Evolutionary conservation across 108 stramenopile genomes (phyloP), one percentile per base, ranked within the genome.

Genomic region (Pinguiococcus pyrenoidosus): DNA sequence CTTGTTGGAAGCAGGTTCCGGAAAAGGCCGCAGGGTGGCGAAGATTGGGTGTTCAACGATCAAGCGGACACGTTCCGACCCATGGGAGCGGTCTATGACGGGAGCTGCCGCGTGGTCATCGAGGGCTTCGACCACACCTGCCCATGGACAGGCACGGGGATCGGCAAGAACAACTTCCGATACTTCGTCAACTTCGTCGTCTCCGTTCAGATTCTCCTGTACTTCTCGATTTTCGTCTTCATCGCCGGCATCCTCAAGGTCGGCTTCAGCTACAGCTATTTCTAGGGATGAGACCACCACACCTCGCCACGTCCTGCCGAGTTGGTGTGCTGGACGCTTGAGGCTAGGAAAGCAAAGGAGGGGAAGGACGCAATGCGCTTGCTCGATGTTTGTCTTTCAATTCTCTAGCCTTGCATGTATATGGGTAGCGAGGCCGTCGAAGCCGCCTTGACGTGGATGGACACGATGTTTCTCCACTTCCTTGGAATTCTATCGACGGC

Each of bases 391-490:
- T 28, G 46, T 36, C 21, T 13, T 10, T 3, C 2, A 22, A 56
- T 47, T 52, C 54, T 13, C 50, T 39, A 25, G 36, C 38, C 17
- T 66, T 29, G 14, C 24, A 24, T 4, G 64, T 92, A 92, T 2
- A 92, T 52, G 12, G 87, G 90, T 30, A 92, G 62, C 3, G 82
- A 59, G 9, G 79, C 68, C 41, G 79, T 80, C 4, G 70, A 29
- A 3, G 82, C 59, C 1, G 82, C 79, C 60, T 84, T 88, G 59
- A 92, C 69, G 14, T 66, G 49, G 55, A 92, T 84, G 18, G 75
- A 62, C 44, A 73, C 75, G 21, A 92, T 62, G 55, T 89, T 89
- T 34, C 77, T 69, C 90, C 90, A 92, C 48, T 77, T 75, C 10
- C 76, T 66, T 25, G 85, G 90, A 3, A 89, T 66, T 39, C 82